Base-by-base conservation (phyloP, 345 rosid genomes). In the Acer negundo region DNA sequence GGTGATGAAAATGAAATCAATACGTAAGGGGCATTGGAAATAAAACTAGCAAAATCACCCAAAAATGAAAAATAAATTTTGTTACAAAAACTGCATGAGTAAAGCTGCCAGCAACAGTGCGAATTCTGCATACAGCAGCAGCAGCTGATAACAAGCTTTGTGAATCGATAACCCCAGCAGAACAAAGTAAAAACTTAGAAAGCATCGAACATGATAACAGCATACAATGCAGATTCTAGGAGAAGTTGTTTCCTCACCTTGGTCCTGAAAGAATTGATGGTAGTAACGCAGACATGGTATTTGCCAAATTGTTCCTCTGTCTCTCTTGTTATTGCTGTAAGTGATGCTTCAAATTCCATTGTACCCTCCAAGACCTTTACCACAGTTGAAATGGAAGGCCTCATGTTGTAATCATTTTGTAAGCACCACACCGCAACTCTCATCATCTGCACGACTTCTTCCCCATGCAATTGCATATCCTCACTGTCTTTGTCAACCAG, bases 401-500 rank as follows among this genome's bases (percentile, higher is more conserved):
- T 28, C 31, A 2, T 28, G 31, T 35, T 11, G 26, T 9, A 62
- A 24, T 62, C 66, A n/a, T 26, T 11, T 23, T 24, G 66, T 26
- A 62, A 62, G 26, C 66, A 62, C 66, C 66, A 24, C 5, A 26
- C 66, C 11, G 66, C 66, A 62, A 62, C 66, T 23, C 15, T 62
- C 35, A 31, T 62, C 66, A 62, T 62, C 28, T 62, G 11, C 17
- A 62, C 8, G 7, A 26, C 66, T 62, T 62, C 66, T 11, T 17
- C 16, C 28, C 66, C 15, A 2, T 62, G 13, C 3, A 15, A 62
- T 23, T 23, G 28, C 66, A 62, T 62, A 62, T 62, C 66, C 38
- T 62, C 66, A 12, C 66, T 10, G 10, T 10, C 10, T 20, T 26
- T 62, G 16, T 62, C 38, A 62, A 26, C 28, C 66, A 62, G 13